Evolutionary conservation across 371 early-diverging fungal species (phyloP).

Genomic region (Lichtheimia corymbifera): DNA sequence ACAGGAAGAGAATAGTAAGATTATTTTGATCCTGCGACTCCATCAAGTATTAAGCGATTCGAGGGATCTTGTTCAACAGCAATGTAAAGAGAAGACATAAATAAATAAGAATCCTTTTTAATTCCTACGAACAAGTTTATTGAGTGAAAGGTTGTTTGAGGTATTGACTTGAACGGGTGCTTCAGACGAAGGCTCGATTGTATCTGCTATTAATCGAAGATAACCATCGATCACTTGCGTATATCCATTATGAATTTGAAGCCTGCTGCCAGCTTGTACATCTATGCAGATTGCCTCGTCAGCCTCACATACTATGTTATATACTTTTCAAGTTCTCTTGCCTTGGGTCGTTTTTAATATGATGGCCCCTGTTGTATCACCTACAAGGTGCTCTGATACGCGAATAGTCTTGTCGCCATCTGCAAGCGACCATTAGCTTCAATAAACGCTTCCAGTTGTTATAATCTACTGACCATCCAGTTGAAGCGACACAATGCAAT

Average conservation of each 20-base stretch:
- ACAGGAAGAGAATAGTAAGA: slow-evolving; percentile 41
- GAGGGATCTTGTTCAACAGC: slow-evolving; percentile 26
- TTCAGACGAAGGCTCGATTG: not conserved
- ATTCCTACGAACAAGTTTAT: slow-evolving; percentile 11
- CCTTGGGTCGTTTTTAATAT: slow-evolving; percentile 24
- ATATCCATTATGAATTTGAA: slow-evolving; percentile 20
- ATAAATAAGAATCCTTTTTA: slow-evolving; percentile 2
- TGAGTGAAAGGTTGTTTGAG: slow-evolving; percentile 22
- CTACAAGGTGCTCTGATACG: slow-evolving; percentile 30
- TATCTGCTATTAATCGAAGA: slow-evolving; percentile 19
- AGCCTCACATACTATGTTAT: not conserved
- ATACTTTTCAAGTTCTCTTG: slow-evolving; percentile 4
- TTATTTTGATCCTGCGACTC: slow-evolving; percentile 42
- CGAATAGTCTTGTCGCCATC: slow-evolving; percentile 8
- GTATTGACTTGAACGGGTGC: not conserved
- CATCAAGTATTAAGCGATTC: slow-evolving; percentile 40
- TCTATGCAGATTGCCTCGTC: slow-evolving; percentile 10
- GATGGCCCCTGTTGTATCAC: slow-evolving; percentile 28
- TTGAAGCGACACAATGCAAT: slow-evolving; percentile 17
- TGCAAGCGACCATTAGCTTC: not conserved
- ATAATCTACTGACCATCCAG: slow-evolving; percentile 8
- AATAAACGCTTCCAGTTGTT: not conserved
- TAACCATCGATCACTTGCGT: slow-evolving; percentile 26
- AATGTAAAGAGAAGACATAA: slow-evolving; percentile 13
- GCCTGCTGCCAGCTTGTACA: not conserved